These are phyloP conservation scores for Copromyces sp. DNA, from an alignment of 495 filamentous ascomycete species.

Conservation along the genomic window DNA sequence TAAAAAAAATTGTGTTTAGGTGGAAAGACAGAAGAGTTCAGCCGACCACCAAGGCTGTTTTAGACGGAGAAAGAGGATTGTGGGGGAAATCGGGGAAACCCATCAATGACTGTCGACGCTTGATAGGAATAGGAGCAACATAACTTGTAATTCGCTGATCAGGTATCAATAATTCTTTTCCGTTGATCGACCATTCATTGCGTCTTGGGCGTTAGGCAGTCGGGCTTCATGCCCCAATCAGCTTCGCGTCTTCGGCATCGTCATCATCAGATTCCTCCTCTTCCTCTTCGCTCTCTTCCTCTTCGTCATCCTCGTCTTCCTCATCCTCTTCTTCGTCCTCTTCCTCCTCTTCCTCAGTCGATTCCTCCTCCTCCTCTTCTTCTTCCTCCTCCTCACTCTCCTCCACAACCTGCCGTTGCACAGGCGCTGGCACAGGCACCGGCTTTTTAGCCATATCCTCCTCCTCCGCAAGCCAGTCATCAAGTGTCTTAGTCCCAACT, in stretches of 20 bases:
- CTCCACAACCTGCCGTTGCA: conserved; percentile 26
- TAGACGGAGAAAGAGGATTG: background rate
- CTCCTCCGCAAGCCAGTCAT: conserved; percentile 80
- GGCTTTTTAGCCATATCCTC: conserved; percentile 32
- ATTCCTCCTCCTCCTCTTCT: conserved; percentile 40
- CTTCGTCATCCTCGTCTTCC: conserved; percentile 11
- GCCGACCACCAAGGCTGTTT: background rate
- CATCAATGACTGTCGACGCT: background rate
- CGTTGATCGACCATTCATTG: background rate
- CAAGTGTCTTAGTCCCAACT: conserved; percentile 59
- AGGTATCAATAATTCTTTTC: background rate
- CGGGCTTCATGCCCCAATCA: conserved; percentile 7
- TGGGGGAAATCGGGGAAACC: background rate
- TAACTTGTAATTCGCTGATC: background rate
- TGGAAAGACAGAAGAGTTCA: background rate
- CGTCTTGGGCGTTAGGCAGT: background rate
- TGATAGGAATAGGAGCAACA: background rate
- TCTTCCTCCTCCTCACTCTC: conserved; percentile 39
- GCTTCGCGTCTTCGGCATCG: conserved; percentile 29
- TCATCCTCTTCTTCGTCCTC: conserved; percentile 10
- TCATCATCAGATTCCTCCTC: conserved; percentile 42
- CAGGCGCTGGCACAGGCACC: conserved; percentile 9
- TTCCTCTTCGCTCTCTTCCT: conserved; percentile 29
- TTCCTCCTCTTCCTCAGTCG: conserved; percentile 42
- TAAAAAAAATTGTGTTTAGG: too few relatives aligned